Evolutionary conservation across 1,284 basidiomycete species (phyloP).

Genomic region (Rhodotorula sp.): DNA sequence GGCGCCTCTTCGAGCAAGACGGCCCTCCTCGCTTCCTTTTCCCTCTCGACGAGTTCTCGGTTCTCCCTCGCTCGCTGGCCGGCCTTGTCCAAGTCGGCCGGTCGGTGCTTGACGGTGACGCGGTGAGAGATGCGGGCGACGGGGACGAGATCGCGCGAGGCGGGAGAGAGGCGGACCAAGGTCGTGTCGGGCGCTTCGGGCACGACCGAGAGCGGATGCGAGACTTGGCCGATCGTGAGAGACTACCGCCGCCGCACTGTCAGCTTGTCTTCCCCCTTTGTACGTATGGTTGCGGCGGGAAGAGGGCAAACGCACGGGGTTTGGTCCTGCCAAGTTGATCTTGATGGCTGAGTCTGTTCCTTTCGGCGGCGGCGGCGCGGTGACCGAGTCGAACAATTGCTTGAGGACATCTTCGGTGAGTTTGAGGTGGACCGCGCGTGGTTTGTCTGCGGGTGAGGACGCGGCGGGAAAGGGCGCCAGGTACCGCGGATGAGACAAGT

Average conservation of each 20-base stretch:
- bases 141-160: conserved; percentile 20
- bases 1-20: conserved; percentile 28
- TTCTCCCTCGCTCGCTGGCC: conserved; percentile 20
- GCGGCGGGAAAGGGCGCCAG: conserved; percentile 18
- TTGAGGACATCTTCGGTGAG: conserved; percentile 27
- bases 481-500: conserved; percentile 25
- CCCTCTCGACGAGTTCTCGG: conserved; percentile 19
- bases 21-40: conserved; percentile 29
- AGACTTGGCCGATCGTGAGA: conserved; percentile 24
- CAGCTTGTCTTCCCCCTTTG: neutral
- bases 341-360: neutral
- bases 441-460: neutral
- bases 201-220: conserved; percentile 25
- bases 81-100: conserved; percentile 20
- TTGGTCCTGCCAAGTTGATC: conserved; percentile 8
- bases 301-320: conserved; percentile 1
- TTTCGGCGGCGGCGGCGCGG: neutral
- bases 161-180: conserved; percentile 11
- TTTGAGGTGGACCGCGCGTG: conserved; percentile 31
- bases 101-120: conserved; percentile 14
- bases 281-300: no score
- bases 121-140: conserved; percentile 31
- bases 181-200: conserved; percentile 31
- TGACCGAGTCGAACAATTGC: conserved; percentile 23
- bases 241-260: conserved; percentile 5